Evolutionary conservation across 257 asterid genomes (phyloP).

Genomic region (Jacaranda copaia): DNA sequence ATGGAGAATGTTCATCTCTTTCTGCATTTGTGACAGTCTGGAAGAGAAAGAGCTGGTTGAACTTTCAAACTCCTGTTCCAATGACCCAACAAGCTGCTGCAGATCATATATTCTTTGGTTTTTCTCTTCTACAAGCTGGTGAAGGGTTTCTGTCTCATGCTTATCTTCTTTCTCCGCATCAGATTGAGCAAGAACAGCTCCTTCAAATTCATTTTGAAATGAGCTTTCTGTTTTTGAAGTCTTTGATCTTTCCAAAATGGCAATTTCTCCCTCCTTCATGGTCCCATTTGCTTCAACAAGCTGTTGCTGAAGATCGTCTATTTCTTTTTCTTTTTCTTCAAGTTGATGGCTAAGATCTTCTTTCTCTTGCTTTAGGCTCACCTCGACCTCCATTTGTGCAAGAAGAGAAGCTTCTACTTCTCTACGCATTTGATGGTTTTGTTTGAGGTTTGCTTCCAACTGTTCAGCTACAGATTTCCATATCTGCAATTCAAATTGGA

Average conservation of each 20-base stretch:
- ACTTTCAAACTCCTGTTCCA: slow-evolving; percentile 77
- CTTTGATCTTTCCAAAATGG: background rate
- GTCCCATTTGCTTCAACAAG: slow-evolving; percentile 46
- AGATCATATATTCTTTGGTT: slow-evolving; percentile 66
- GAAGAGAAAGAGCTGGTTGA: slow-evolving; percentile 66
- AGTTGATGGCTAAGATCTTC: slow-evolving; percentile 51
- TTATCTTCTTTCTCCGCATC: slow-evolving; percentile 43
- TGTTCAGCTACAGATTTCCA: slow-evolving; percentile 83
- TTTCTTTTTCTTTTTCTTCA: slow-evolving; percentile 58
- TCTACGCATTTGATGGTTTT: slow-evolving; percentile 61
- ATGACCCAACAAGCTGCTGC: slow-evolving; percentile 75
- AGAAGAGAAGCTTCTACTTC: slow-evolving; percentile 91
- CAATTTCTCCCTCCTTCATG: no score
- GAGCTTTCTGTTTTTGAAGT: slow-evolving; percentile 7
- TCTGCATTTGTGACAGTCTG: slow-evolving; percentile 63
- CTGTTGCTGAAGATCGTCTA: slow-evolving; percentile 60
- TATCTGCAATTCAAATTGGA: slow-evolving; percentile 74
- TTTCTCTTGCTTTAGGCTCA: slow-evolving; percentile 70
- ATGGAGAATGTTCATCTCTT: slow-evolving; percentile 52
- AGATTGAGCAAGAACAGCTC: slow-evolving; percentile 37
- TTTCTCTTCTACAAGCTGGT: slow-evolving; percentile 70
- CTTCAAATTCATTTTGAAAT: background rate
- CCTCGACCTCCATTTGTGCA: slow-evolving; percentile 66
- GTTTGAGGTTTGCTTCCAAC: slow-evolving; percentile 63
- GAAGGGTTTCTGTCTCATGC: slow-evolving; percentile 54